Evolutionary conservation across 2,329 filamentous ascomycete genomes (phyloP).

Genomic region (Chaetomium olivaceum): DNA sequence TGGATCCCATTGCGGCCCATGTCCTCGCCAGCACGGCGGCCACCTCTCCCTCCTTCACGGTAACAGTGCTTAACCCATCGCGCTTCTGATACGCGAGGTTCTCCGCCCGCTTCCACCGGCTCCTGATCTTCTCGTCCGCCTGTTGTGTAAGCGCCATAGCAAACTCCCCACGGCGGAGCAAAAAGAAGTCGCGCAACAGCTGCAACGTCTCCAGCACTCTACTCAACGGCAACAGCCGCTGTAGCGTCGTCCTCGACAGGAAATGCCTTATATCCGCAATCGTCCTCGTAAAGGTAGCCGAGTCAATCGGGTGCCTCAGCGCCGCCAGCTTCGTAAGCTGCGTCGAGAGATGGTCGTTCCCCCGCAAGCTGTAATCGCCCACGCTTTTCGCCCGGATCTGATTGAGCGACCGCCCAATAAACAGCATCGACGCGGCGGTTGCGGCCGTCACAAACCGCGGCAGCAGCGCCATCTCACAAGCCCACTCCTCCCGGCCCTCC

Average conservation of each 20-base stretch:
- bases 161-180: conserved; percentile 88
- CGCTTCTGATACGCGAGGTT: conserved; percentile 59
- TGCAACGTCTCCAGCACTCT: conserved; percentile 76
- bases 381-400: conserved; percentile 67
- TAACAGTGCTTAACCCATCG: conserved; percentile 61
- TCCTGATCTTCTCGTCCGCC: conserved; percentile 76
- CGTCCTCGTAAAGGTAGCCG: conserved; percentile 67
- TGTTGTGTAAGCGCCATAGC: conserved; percentile 82
- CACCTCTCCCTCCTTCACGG: conserved; percentile 86
- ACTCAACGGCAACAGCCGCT: conserved; percentile 74
- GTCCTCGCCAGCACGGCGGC: conserved; percentile 73
- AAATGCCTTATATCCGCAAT: conserved; percentile 77
- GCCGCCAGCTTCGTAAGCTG: conserved; percentile 70
- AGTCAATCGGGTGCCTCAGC: conserved; percentile 72
- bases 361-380: conserved; percentile 47
- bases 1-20: conserved; percentile 76
- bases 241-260: conserved; percentile 79
- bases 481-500: conserved; percentile 52
- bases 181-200: conserved; percentile 80
- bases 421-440: conserved; percentile 81
- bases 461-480: conserved; percentile 59
- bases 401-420: conserved; percentile 86
- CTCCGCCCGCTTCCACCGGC: conserved; percentile 66
- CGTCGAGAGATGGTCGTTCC: conserved; percentile 62
- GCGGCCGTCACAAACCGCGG: conserved; percentile 76